Conservation (phyloP, 192 early-diverging fungal species). For the Podila horticola region DNA sequence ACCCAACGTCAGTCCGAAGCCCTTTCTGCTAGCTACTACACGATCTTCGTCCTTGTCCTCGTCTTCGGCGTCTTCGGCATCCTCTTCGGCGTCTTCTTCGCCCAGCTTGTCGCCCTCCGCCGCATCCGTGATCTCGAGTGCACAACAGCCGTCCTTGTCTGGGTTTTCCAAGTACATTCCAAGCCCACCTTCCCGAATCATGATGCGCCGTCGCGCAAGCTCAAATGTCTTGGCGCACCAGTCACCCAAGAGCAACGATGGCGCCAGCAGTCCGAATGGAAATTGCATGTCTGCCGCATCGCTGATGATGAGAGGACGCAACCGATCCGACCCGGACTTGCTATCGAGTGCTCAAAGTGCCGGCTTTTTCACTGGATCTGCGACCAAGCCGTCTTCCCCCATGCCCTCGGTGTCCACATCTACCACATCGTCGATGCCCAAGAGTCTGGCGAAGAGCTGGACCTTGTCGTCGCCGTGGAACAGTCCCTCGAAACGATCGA, state of each 20-base stretch:
- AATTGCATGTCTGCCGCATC: not conserved
- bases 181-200: constrained; percentile 7
- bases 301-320: constrained; percentile 14
- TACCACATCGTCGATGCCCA: not conserved
- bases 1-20: not conserved
- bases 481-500: constrained; percentile 7
- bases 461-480: constrained; percentile 24
- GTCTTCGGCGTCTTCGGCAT: not conserved
- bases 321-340: constrained; percentile 20
- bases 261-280: not conserved
- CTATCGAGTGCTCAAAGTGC: not conserved
- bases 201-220: constrained; percentile 20
- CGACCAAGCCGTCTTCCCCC: not conserved
- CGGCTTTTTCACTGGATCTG: not conserved
- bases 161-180: constrained; percentile 34
- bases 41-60: not conserved
- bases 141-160: constrained; percentile 6
- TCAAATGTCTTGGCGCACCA: not conserved
- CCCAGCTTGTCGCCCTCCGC: not conserved
- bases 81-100: not conserved
- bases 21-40: not conserved
- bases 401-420: not conserved
- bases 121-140: not conserved
- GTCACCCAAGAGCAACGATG: not conserved
- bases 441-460: constrained; percentile 22